A percentile compares a stretch with the other conserved stretches of the same genome.
Evolutionary conservation across 179 eudicot genomes (phyloP).

Genomic region (Nepenthes alata): DNA sequence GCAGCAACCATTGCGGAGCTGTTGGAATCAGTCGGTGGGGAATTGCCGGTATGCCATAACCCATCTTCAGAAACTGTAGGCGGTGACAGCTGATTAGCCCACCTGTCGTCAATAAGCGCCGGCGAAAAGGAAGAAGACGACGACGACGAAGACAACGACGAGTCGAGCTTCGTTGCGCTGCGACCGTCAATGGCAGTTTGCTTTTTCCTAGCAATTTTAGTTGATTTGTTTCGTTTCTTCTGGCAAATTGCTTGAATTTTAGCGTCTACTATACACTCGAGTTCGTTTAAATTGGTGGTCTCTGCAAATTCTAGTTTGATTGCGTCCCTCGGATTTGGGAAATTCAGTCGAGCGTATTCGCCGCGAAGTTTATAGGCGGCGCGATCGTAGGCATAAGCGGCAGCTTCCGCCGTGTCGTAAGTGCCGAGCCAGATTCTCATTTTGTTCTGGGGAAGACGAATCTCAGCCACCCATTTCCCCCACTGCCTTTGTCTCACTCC

Average conservation of each 20-base stretch:
- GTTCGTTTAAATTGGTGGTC: slow-evolving; percentile 29
- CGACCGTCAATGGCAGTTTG: slow-evolving; percentile 2
- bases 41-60: slow-evolving; percentile 29
- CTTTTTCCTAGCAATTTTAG: slow-evolving; percentile 29
- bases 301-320: slow-evolving; percentile 36
- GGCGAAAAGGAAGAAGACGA: slow-evolving; percentile 5
- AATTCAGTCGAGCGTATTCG: slow-evolving; percentile 64
- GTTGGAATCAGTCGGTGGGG: slow-evolving; percentile 27
- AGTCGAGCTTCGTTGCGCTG: neutral
- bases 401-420: slow-evolving; percentile 70
- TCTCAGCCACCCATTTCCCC: slow-evolving; percentile 95
- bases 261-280: slow-evolving; percentile 52
- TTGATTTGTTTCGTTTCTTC: slow-evolving; percentile 36
- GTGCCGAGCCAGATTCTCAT: slow-evolving; percentile 82
- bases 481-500: slow-evolving; percentile 89
- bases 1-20: slow-evolving; percentile 13
- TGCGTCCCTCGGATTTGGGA: slow-evolving; percentile 53
- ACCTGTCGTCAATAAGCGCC: slow-evolving; percentile 17
- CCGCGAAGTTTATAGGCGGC: slow-evolving; percentile 87
- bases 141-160: slow-evolving; percentile 18
- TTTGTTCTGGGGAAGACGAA: slow-evolving; percentile 68
- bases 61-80: slow-evolving; percentile 41
- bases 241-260: slow-evolving; percentile 68
- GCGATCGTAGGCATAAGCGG: slow-evolving; percentile 74
- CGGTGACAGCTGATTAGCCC: slow-evolving; percentile 24